Evolutionary conservation across 2,329 filamentous ascomycete genomes (phyloP), one percentile per base, ranked within the genome.

Genomic region (Blumeria graminis): DNA sequence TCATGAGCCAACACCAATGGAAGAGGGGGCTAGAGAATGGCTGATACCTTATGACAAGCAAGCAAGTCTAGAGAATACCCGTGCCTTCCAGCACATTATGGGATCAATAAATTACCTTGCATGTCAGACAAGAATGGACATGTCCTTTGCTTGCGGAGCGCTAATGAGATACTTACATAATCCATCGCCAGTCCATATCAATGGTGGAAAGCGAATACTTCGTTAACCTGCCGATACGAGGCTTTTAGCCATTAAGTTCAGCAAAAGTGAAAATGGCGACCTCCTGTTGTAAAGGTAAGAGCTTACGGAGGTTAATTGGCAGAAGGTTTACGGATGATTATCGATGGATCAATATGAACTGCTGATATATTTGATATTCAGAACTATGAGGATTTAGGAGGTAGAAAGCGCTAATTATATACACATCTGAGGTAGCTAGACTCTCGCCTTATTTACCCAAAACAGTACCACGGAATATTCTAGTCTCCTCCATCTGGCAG

Each of bases 141-240:
- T 55, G 9, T 53, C 16, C 1, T 55, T 46, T 46, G 13, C 2
- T 46, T 48, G 38, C 16, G 28, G 28, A 6, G 22, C 51, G 3
- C 35, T 54, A 7, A 54, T 54, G 51, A 16, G 54, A 46, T 55
- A 55, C 14, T 22, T 55, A 46, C 54, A 55, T 22, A 55, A 55
- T 55, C 54, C 54, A 33, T 55, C 54, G 34, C 34, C 35, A 6
- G 51, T 36, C n/a, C 51, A 54, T 41, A 54, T 41, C 3, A 39
- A 28, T 22, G 51, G 34, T 6, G 51, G n/a, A 39, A 54, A 54
- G n/a, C 51, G 34, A 28, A 41, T 39, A 5, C 34, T 54, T 2
- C 6, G 50, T 6, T 53, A 53, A 10, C 32, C 38, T 28, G 32
- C 50, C 1, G 50, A 34, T 3, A 36, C 50, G 6, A 53, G 28